Evolutionary conservation across 345 rosid genomes (phyloP), one percentile per base, ranked within the genome.

Genomic region (Erodium maritimum): DNA sequence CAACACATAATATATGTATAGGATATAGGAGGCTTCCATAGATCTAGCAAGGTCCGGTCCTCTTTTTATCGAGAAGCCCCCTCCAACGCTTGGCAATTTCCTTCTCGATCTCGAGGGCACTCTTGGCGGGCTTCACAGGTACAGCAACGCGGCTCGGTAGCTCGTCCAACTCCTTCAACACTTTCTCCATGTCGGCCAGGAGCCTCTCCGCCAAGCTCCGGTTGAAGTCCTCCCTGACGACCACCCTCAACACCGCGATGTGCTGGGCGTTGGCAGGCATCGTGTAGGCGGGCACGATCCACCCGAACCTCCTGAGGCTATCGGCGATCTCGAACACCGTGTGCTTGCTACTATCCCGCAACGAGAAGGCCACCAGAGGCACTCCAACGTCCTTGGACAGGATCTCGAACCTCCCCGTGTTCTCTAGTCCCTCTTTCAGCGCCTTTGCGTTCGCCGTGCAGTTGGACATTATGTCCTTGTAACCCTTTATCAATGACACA

Each of bases 181-280:
- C 64, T 45, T 66, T 54, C 56, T 54, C 56, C 1, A 66, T 60
- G 55, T 66, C 46, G 0, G 51, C 23, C 45, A 59, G n/a, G 18
- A 66, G 69, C 55, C 59, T 59, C 46, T 59, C 60, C 1, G 56
- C 64, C 33, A 66, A 22, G 19, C 64, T 29, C 12, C 69, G 54
- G 60, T 21, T 66, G 55, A 66, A 66, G 50, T 66, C 64, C 55
- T 66, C 64, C 60, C 64, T 19, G 4, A 60, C 58, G 29, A 60
- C 69, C 10, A 59, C 60, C 14, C 64, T n/a, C 14, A 66, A 59
- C 9, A 66, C 60, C 5, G 69, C 69, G 19, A 66, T 12, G 37
- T 60, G 60, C 14, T 60, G 6, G 14, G 64, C 64, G 29, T 60
- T 50, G 14, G 60, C 50, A 0, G 69, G 60, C 69, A 66, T 66